Conservation (phyloP, 1,284 basidiomycete genomes). For the Farysia itapuensis region DNA sequence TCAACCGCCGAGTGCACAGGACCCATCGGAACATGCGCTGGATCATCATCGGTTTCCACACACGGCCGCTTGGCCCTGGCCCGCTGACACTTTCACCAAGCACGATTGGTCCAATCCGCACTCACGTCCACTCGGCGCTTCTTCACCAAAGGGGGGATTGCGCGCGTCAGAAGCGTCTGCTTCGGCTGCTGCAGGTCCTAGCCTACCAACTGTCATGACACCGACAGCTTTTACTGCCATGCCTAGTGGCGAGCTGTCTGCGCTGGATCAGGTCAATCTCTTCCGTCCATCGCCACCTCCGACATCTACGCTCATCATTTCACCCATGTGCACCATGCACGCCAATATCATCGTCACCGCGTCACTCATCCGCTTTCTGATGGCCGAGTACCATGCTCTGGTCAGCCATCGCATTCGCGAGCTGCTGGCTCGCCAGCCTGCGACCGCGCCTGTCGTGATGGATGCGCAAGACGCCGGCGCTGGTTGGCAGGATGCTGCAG, state of each 20-base stretch:
- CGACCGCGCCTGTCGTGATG: not conserved
- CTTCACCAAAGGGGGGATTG: slow-evolving; percentile 13
- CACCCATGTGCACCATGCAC: slow-evolving; percentile 43
- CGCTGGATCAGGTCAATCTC: slow-evolving; percentile 27
- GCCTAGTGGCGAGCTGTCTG: slow-evolving; percentile 1
- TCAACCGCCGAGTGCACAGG: slow-evolving; percentile 6
- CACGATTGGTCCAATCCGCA: slow-evolving; percentile 25
- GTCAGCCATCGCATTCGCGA: slow-evolving; percentile 13
- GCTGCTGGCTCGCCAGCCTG: slow-evolving; percentile 1
- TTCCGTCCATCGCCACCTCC: slow-evolving; percentile 36
- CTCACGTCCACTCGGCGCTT: not conserved
- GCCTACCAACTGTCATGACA: slow-evolving; percentile 4
- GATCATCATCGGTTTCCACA: slow-evolving; percentile 18
- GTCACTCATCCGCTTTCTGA: slow-evolving; percentile 36
- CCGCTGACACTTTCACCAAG: slow-evolving; percentile 25
- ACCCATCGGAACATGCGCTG: slow-evolving; percentile 12
- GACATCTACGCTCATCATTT: slow-evolving; percentile 13
- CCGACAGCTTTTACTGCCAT: slow-evolving; percentile 1
- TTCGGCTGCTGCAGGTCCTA: slow-evolving; percentile 1
- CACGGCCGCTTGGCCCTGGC: slow-evolving; percentile 28
- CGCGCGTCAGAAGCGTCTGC: slow-evolving; percentile 9
- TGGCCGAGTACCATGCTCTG: slow-evolving; percentile 37
- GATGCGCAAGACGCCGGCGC: slow-evolving; percentile 2
- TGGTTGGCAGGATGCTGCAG: slow-evolving; percentile 31
- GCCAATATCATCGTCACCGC: slow-evolving; percentile 47